phyloP scores from a whole-genome alignment of 1,139 yeast genomes.

The Geotrichum bryndzae region DNA sequence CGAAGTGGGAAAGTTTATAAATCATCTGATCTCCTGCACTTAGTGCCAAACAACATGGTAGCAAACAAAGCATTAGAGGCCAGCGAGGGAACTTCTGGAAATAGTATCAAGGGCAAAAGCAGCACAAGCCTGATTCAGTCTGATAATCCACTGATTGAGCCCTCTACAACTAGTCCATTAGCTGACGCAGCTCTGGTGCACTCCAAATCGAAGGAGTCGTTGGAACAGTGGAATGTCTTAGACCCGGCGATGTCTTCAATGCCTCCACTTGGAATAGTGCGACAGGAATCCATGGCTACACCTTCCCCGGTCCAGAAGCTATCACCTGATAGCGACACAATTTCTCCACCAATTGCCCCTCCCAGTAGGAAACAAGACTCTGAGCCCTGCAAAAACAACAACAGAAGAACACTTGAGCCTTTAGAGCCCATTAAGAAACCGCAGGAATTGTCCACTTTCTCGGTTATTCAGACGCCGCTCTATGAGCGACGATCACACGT shows the following conservation, averaged over 20 bases:
- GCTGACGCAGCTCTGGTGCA: neutral
- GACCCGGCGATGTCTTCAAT: neutral
- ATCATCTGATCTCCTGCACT: neutral
- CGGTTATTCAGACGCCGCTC: neutral
- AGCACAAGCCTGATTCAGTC: neutral
- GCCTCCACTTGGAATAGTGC: neutral
- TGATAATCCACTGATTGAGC: neutral
- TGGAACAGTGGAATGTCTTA: neutral
- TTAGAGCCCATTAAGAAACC: neutral
- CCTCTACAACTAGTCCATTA: neutral
- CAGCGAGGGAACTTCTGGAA: neutral
- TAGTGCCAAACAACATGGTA: neutral
- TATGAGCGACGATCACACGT: neutral
- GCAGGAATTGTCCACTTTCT: neutral
- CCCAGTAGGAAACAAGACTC: neutral
- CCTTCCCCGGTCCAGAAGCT: neutral
- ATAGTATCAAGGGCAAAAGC: neutral
- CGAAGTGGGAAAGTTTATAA: neutral
- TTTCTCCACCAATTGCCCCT: neutral
- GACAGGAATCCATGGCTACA: neutral
- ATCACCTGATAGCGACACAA: neutral
- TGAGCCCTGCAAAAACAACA: neutral
- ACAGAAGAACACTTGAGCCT: neutral
- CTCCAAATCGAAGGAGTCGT: neutral
- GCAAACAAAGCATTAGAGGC: neutral